phyloP scores from a whole-genome alignment of 768 basidiomycete genomes.

The Strobilomyces dryophilus region DNA sequence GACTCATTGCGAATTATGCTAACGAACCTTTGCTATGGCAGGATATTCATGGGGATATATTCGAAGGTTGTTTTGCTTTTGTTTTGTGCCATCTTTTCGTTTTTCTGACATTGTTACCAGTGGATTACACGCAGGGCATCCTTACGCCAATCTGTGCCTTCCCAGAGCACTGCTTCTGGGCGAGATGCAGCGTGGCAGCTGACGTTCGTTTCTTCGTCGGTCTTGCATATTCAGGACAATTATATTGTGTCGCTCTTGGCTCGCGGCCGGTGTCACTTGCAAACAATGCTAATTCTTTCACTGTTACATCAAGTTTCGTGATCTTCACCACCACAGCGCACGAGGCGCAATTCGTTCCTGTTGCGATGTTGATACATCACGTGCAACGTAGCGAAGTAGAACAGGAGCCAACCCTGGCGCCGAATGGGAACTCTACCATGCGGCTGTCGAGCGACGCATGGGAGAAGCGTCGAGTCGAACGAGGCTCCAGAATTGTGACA shows the following conservation, averaged over 20 bases:
- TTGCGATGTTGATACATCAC: slow-evolving; percentile 11
- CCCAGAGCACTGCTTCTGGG: slow-evolving; percentile 56
- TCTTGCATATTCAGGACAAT: slow-evolving; percentile 58
- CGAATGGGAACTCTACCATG: slow-evolving; percentile 20
- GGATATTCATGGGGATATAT: slow-evolving; percentile 44
- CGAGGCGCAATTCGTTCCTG: slow-evolving; percentile 69
- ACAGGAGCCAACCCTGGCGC: slow-evolving; percentile 17
- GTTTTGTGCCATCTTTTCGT: not conserved
- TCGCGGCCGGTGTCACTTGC: slow-evolving; percentile 37
- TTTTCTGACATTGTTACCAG: slow-evolving; percentile 12
- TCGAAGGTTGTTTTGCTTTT: slow-evolving; percentile 34
- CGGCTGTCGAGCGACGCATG: slow-evolving; percentile 33
- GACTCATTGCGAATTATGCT: slow-evolving; percentile 35
- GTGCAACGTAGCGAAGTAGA: slow-evolving; percentile 2
- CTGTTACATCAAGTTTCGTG: slow-evolving; percentile 67
- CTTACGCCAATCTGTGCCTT: slow-evolving; percentile 36
- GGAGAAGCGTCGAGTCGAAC: slow-evolving; percentile 79
- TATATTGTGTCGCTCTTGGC: slow-evolving; percentile 45
- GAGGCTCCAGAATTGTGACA: slow-evolving; percentile 86
- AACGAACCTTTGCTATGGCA: slow-evolving; percentile 37
- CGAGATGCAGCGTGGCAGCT: slow-evolving; percentile 27
- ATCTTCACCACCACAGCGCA: slow-evolving; percentile 85
- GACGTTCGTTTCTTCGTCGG: slow-evolving; percentile 49
- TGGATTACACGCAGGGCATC: slow-evolving; percentile 17
- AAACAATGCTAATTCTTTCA: slow-evolving; percentile 66